These are phyloP conservation scores for Neurospora intermedia DNA, from an alignment of 495 filamentous ascomycete genomes.

Conservation along the genomic window DNA sequence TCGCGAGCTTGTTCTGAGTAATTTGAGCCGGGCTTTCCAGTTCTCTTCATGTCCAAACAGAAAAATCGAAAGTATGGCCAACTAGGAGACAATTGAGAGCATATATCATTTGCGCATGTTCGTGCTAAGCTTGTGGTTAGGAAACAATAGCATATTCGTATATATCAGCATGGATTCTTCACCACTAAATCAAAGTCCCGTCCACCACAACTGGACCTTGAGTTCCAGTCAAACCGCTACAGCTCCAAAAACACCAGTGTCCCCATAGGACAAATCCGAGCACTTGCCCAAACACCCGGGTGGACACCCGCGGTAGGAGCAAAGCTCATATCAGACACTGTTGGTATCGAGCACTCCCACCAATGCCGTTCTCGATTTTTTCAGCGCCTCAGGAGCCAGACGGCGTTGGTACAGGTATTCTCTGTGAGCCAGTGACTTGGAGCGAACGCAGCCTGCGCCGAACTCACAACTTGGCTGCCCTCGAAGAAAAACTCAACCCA, in stretches of 20 bases:
- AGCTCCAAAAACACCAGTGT: background rate
- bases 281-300: background rate
- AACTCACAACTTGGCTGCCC: too few relatives aligned
- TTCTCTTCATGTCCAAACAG: background rate
- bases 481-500: too few relatives aligned
- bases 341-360: background rate
- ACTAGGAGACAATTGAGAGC: background rate
- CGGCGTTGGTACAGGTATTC: too few relatives aligned
- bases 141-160: too few relatives aligned
- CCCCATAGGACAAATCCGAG: background rate
- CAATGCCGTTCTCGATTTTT: too few relatives aligned
- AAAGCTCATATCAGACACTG: background rate
- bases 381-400: too few relatives aligned
- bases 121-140: too few relatives aligned
- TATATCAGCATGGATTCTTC: too few relatives aligned
- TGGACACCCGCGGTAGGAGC: too few relatives aligned
- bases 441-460: background rate
- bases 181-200: too few relatives aligned
- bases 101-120: too few relatives aligned
- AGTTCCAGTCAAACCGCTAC: background rate
- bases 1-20: background rate
- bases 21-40: background rate
- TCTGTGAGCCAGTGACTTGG: background rate
- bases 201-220: background rate
- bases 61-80: background rate